Base-by-base conservation (phyloP, 1,284 basidiomycete species). In the Coniophora puteana region DNA sequence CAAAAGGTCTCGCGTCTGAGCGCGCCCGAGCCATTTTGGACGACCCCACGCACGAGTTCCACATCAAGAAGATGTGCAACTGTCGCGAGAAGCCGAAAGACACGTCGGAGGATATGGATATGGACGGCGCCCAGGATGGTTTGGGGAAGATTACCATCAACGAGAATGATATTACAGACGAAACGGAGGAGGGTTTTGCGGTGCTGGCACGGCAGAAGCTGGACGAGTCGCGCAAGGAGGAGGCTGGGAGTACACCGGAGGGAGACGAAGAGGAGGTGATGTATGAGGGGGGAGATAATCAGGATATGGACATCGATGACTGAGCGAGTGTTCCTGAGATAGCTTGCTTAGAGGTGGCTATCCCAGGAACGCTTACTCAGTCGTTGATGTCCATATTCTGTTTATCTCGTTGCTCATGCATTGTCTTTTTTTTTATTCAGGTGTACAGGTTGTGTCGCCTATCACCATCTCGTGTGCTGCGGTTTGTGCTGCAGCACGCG, bases 1-100 rank as follows among this genome's bases (percentile, higher is more conserved):
- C 82, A 2, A 84, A 80, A 52, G 80, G 79, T 20, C 68, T 80
- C 31, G 83, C 76, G 3, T 72, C 83, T 2, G 79, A 83, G 54
- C 64, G 70, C 16, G 83, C 84, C 0, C 61, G 75, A 22, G 54
- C 60, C 14, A 58, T 76, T 23, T 65, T 89, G 39, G 65, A 63
- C 38, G 73, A 84, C 44, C 46, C 61, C 3, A 53, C 51, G 12
- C 71, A 69, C 18, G 66, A 71, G 2, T 66, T 68, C 40, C 62
- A 56, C 23, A 58, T 86, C 24, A 46, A 51, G 1, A 57, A 62
- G 10, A 38, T 87, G n/a, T 88, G 84, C 51, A 60, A 69, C 36
- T 88, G 84, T 50, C 58, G 54, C 34, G n/a, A n/a, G n/a, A n/a
- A 47, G 26, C 26, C 10, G 10, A 54, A 29, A 44, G 4, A 18